Evolutionary conservation across 495 filamentous ascomycete species (phyloP).

Genomic region (Penicillium manginii): DNA sequence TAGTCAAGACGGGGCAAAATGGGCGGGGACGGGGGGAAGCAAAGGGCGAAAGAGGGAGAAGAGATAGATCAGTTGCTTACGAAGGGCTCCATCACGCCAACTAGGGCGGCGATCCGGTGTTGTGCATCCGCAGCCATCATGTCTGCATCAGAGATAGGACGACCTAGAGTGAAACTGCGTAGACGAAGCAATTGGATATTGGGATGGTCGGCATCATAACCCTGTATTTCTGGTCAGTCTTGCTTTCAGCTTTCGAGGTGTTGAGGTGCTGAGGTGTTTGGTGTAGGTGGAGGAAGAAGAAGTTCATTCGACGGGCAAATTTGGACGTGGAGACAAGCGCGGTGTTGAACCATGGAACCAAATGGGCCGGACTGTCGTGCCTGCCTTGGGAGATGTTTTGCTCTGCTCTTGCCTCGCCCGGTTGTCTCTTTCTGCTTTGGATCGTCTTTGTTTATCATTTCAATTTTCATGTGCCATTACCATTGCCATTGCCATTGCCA

Average conservation of each 20-base stretch:
- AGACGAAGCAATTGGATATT: conserved; percentile 78
- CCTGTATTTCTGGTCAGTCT: conserved; percentile 45
- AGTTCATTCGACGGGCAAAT: conserved; percentile 19
- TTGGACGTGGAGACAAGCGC: conserved; percentile 17
- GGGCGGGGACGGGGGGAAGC: conserved; percentile 35
- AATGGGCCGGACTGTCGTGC: conserved; percentile 14
- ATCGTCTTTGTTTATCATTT: background rate
- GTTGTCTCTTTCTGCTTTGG: background rate
- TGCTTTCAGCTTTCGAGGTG: too few relatives aligned
- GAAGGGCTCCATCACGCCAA: conserved; percentile 65
- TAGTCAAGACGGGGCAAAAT: conserved; percentile 36
- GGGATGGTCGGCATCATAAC: conserved; percentile 70
- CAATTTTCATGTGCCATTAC: background rate
- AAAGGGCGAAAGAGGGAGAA: conserved; percentile 15
- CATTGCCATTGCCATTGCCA: background rate
- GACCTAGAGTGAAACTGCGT: conserved; percentile 73
- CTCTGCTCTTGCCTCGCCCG: too few relatives aligned
- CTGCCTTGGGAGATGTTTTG: background rate
- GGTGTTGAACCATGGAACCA: conserved; percentile 49
- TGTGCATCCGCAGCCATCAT: conserved; percentile 54
- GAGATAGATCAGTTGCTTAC: conserved; percentile 51
- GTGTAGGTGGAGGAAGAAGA: background rate
- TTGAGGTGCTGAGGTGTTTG: background rate
- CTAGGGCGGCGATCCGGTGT: conserved; percentile 55
- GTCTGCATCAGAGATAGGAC: conserved; percentile 61